Percentiles rank a stretch among this genome's conserved stretches.
Evolutionary conservation across 1,139 yeast genomes (phyloP).

Genomic region (Scheffersomyces stambukii): DNA sequence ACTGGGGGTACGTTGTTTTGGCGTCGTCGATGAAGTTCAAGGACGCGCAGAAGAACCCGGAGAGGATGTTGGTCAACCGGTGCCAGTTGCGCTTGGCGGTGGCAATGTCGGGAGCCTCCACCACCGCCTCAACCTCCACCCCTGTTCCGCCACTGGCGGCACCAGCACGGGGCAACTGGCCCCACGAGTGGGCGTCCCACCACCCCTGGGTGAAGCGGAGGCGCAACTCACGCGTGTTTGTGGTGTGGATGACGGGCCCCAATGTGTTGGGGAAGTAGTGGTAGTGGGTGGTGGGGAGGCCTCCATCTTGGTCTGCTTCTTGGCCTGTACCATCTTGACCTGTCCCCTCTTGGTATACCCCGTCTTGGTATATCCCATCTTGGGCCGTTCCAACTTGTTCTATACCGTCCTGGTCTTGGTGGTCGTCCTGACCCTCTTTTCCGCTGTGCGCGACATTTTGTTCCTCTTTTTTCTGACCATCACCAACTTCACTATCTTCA

Average conservation of each 20-base stretch:
- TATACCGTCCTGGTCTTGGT: no score
- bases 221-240: conserved; percentile 73
- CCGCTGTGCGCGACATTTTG: neutral
- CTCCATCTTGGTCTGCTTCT: no score
- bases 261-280: conserved; percentile 75
- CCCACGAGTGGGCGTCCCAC: conserved; percentile 94
- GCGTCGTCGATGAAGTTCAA: conserved; percentile 81
- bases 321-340: no score
- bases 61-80: conserved; percentile 65
- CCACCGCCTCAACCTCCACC: conserved; percentile 85
- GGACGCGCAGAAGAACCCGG: conserved; percentile 95
- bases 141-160: conserved; percentile 86
- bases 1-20: conserved; percentile 69
- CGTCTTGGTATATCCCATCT: no score
- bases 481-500: no score
- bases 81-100: conserved; percentile 69
- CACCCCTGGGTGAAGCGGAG: conserved; percentile 89
- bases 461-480: no score
- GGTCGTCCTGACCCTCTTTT: no score
- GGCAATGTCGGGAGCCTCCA: conserved; percentile 57
- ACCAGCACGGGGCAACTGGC: conserved; percentile 73
- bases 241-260: conserved; percentile 68
- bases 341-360: no score
- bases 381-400: conserved; percentile 7
- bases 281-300: no score